phyloP scores from a whole-genome alignment of 805 yeast species.

The Cyberlindnera mrakii region DNA sequence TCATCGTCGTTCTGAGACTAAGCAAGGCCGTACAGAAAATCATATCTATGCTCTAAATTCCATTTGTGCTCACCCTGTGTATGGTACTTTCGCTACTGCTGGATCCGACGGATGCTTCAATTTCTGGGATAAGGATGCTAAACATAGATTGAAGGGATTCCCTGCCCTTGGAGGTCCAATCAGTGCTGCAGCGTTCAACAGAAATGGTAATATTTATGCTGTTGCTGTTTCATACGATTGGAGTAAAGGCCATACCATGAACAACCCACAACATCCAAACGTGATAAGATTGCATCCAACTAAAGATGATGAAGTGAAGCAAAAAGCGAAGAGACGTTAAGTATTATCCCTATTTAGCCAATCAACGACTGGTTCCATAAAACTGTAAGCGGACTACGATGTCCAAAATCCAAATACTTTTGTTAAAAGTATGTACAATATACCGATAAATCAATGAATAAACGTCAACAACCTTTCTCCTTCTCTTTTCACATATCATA shows the following conservation, averaged over 20 bases:
- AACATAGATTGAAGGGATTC: slow-evolving; percentile 78
- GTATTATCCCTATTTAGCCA: too few relatives aligned
- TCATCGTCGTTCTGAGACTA: slow-evolving; percentile 67
- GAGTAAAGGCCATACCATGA: slow-evolving; percentile 83
- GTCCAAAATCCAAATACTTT: too few relatives aligned
- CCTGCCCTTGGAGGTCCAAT: slow-evolving; percentile 65
- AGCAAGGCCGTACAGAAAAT: slow-evolving; percentile 49
- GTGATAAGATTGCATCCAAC: slow-evolving; percentile 77
- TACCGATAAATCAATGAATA: too few relatives aligned
- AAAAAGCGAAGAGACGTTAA: slow-evolving; percentile 31
- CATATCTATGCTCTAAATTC: slow-evolving; percentile 75
- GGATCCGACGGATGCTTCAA: slow-evolving; percentile 93
- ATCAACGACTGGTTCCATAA: too few relatives aligned
- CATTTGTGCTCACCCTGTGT: slow-evolving; percentile 79
- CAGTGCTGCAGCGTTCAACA: slow-evolving; percentile 73
- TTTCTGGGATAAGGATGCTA: slow-evolving; percentile 94
- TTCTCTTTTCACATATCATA: background rate
- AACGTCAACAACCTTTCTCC: background rate
- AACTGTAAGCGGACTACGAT: too few relatives aligned
- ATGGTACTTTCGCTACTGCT: slow-evolving; percentile 89
- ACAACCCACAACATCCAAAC: slow-evolving; percentile 69
- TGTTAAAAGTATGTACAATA: too few relatives aligned
- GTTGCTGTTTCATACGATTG: slow-evolving; percentile 93
- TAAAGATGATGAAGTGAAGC: slow-evolving; percentile 79
- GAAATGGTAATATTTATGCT: slow-evolving; percentile 79